These are phyloP conservation scores for Clarireedia paspali DNA, from an alignment of 2,329 filamentous ascomycete species.

Conservation along the genomic window DNA sequence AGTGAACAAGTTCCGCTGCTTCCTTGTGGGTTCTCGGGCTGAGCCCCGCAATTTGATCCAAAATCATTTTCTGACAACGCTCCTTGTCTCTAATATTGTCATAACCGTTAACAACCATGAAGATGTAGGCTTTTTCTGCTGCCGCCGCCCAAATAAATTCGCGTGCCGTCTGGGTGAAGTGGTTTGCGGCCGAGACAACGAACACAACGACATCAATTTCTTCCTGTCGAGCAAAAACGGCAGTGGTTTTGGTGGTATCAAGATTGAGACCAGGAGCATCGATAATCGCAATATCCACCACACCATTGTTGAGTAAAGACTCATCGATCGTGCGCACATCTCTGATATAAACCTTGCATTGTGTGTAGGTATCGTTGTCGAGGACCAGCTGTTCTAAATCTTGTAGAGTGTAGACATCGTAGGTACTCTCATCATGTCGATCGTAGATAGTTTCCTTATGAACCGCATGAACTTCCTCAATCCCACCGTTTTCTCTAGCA, in stretches of 20 bases:
- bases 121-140: constrained; percentile 95
- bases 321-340: constrained; percentile 85
- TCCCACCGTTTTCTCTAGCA: constrained; percentile 76
- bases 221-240: constrained; percentile 92
- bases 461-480: constrained; percentile 94
- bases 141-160: constrained; percentile 96
- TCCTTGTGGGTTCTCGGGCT: constrained; percentile 93
- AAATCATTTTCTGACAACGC: constrained; percentile 82
- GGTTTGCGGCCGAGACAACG: constrained; percentile 93
- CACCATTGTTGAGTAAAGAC: constrained; percentile 91
- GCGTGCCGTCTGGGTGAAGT: constrained; percentile 95
- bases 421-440: constrained; percentile 87
- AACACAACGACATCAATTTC: constrained; percentile 99
- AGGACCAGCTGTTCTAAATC: constrained; percentile 84
- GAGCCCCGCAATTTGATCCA: constrained; percentile 81
- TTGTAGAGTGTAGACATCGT: constrained; percentile 71
- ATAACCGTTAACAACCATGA: constrained; percentile 97
- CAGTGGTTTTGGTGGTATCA: constrained; percentile 94
- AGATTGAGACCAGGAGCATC: constrained; percentile 94
- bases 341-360: constrained; percentile 95
- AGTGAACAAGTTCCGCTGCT: constrained; percentile 86
- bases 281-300: constrained; percentile 95
- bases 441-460: constrained; percentile 75
- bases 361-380: constrained; percentile 80
- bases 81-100: constrained; percentile 90